Percentiles rank a stretch among this genome's conserved stretches.
Evolutionary conservation across 768 basidiomycete species (phyloP).

Genomic region (Rhizopogon rudus): DNA sequence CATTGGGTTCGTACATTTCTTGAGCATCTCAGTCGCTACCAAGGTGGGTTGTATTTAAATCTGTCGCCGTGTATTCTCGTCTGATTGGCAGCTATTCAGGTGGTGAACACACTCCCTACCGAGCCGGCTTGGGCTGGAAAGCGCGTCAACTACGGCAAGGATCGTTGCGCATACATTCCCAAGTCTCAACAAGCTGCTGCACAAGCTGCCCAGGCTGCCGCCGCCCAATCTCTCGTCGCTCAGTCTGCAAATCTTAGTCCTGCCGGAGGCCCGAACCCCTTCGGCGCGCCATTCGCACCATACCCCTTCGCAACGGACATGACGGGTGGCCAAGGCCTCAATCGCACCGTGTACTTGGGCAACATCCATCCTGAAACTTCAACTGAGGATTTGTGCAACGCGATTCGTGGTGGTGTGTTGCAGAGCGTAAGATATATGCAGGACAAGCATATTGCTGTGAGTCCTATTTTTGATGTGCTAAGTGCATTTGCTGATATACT

Average conservation of each 20-base stretch:
- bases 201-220: constrained; percentile 83
- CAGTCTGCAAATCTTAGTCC: constrained; percentile 41
- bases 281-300: constrained; percentile 34
- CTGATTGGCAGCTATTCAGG: constrained; percentile 38
- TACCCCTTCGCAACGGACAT: constrained; percentile 49
- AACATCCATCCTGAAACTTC: constrained; percentile 97
- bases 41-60: constrained; percentile 57
- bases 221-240: constrained; percentile 63
- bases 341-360: constrained; percentile 92
- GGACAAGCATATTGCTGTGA: constrained; percentile 94
- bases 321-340: constrained; percentile 54
- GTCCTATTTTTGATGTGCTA: constrained; percentile 23
- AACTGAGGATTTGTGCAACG: constrained; percentile 93
- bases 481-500: constrained; percentile 3
- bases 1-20: constrained; percentile 98
- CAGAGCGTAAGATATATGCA: constrained; percentile 95
- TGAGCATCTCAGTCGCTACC: constrained; percentile 90
- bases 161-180: constrained; percentile 96
- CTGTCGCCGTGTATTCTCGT: not conserved
- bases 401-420: constrained; percentile 92
- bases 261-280: constrained; percentile 20
- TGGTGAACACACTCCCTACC: constrained; percentile 87
- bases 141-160: constrained; percentile 97
- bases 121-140: constrained; percentile 95
- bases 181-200: constrained; percentile 91